phyloP scores from a whole-genome alignment of 176 grass and related monocot genomes.

The Oryza glumipatula region DNA sequence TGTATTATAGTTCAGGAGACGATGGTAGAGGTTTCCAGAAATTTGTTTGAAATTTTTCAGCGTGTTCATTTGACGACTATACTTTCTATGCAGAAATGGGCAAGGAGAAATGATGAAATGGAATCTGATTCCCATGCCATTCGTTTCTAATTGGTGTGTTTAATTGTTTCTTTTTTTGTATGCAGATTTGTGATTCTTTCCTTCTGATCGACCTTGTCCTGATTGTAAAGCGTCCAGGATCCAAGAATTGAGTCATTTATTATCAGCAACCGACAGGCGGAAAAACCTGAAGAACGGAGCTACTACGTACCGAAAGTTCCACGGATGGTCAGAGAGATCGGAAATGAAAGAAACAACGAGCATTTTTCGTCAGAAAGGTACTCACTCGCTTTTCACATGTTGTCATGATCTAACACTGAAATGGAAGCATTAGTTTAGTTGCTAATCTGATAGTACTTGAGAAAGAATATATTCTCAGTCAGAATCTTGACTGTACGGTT shows the following conservation, averaged over 20 bases:
- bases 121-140: neutral
- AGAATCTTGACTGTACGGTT: conserved; percentile 3
- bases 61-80: neutral
- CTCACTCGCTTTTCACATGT: neutral
- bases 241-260: neutral
- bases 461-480: neutral
- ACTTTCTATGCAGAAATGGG: neutral
- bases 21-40: neutral
- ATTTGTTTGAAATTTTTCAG: neutral
- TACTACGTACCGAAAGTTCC: neutral
- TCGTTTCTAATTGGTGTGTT: neutral
- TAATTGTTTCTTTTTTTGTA: neutral
- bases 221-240: neutral
- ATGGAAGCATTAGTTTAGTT: neutral
- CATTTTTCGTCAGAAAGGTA: neutral
- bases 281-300: neutral
- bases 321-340: neutral
- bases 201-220: neutral
- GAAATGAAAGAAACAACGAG: neutral
- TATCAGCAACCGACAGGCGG: neutral
- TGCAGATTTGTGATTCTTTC: conserved; percentile 24
- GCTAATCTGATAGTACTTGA: neutral
- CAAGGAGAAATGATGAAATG: neutral
- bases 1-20: neutral
- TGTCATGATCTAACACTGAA: neutral